Evolutionary conservation across 2,329 filamentous ascomycete species (phyloP).

Genomic region (Diaporthe citri): DNA sequence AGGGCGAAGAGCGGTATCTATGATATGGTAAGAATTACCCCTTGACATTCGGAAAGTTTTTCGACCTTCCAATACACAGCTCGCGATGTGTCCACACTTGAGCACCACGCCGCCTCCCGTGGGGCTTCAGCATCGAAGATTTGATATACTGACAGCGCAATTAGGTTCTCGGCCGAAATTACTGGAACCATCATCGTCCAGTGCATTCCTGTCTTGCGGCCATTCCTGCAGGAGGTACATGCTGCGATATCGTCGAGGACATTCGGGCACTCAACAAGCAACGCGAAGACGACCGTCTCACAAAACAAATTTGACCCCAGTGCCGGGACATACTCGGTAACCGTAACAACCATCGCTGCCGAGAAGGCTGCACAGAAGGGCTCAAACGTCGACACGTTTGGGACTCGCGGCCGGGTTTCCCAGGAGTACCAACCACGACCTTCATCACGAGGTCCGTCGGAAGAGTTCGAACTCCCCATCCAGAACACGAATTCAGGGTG

Average conservation of each 20-base stretch:
- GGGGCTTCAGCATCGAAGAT: background rate
- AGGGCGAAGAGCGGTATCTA: conserved; percentile 4
- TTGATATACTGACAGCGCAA: background rate
- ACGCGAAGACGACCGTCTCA: conserved; percentile 6
- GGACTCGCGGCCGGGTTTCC: background rate
- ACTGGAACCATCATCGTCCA: conserved; percentile 34
- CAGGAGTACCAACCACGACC: background rate
- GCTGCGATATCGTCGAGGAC: conserved; percentile 1
- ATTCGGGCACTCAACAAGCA: background rate
- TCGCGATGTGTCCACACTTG: too few relatives aligned
- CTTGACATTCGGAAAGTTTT: background rate
- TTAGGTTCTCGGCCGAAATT: conserved; percentile 34
- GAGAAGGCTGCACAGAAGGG: conserved; percentile 21
- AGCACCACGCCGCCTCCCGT: background rate
- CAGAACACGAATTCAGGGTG: conserved; percentile 1
- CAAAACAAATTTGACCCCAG: conserved; percentile 13
- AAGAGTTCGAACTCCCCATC: conserved; percentile 10
- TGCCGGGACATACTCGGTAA: conserved; percentile 15
- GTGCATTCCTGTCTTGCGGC: conserved; percentile 31
- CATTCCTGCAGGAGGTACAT: conserved; percentile 24
- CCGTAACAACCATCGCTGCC: background rate
- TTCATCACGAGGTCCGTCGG: conserved; percentile 2
- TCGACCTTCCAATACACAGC: background rate
- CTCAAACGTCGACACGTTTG: background rate
- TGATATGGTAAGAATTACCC: conserved; percentile 12